phyloP scores from a whole-genome alignment of 345 rosid species.

The Arabidopsis arenosa region DNA sequence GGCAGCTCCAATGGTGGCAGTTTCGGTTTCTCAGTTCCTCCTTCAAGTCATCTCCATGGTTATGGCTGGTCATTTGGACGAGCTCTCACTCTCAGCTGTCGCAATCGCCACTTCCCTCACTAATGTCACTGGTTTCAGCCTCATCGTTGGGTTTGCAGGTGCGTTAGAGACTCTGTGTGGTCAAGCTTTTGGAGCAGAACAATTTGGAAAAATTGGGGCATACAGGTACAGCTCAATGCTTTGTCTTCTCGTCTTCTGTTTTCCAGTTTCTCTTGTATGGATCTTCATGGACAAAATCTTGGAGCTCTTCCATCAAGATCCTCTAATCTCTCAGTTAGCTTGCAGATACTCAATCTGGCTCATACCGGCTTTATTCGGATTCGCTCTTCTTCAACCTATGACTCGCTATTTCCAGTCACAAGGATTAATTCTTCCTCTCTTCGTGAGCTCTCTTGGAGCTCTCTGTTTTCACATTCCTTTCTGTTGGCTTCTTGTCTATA shows the following conservation, averaged over 20 bases:
- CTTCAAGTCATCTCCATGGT: slow-evolving; percentile 29
- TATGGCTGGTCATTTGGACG: slow-evolving; percentile 19
- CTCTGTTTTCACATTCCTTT: slow-evolving; percentile 51
- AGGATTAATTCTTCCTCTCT: slow-evolving; percentile 48
- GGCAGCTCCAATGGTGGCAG: slow-evolving; percentile 39
- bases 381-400: slow-evolving; percentile 49
- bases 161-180: slow-evolving; percentile 47
- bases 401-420: slow-evolving; percentile 53
- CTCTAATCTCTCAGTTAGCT: slow-evolving; percentile 48
- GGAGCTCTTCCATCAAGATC: slow-evolving; percentile 50
- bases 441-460: slow-evolving; percentile 45
- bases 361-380: slow-evolving; percentile 52
- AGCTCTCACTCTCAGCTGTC: slow-evolving; percentile 34
- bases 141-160: slow-evolving; percentile 51
- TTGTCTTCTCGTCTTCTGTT: slow-evolving; percentile 42
- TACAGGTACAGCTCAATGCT: slow-evolving; percentile 50
- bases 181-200: slow-evolving; percentile 66
- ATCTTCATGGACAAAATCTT: slow-evolving; percentile 52
- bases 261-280: slow-evolving; percentile 52
- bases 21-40: slow-evolving; percentile 18
- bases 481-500: slow-evolving; percentile 53
- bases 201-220: slow-evolving; percentile 49
- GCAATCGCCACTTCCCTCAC: slow-evolving; percentile 44
- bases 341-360: slow-evolving; percentile 51
- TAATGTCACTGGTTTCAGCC: slow-evolving; percentile 39